A percentile compares a stretch with the other conserved stretches of the same genome.
phyloP scores from a whole-genome alignment of 306 rosid species.

The Rubus idaeus region DNA sequence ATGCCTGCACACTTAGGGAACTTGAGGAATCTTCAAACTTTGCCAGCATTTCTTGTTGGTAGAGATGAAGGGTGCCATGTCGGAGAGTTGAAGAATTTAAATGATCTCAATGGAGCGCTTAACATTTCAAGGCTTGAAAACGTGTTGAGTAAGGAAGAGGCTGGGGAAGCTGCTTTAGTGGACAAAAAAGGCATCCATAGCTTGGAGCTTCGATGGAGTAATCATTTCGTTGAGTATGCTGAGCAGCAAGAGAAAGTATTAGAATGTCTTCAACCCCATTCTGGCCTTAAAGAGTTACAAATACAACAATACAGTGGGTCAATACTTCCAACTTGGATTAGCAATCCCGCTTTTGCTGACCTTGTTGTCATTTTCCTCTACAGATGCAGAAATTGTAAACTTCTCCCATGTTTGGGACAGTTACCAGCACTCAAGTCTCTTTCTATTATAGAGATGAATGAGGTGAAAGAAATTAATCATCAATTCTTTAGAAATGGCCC shows the following conservation, averaged over 20 bases:
- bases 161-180: slow-evolving; percentile 15
- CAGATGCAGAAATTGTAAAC: slow-evolving; percentile 16
- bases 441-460: slow-evolving; percentile 9
- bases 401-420: slow-evolving; percentile 20
- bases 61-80: slow-evolving; percentile 13
- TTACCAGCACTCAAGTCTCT: slow-evolving; percentile 21
- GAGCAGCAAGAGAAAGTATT: slow-evolving; percentile 7
- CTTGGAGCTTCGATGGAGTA: slow-evolving; percentile 23
- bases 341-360: not conserved
- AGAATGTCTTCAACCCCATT: slow-evolving; percentile 20
- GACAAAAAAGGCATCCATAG: not conserved
- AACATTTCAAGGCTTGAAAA: slow-evolving; percentile 27
- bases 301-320: slow-evolving; percentile 21
- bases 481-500: slow-evolving; percentile 1
- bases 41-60: slow-evolving; percentile 29
- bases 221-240: not conserved
- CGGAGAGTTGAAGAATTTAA: slow-evolving; percentile 8
- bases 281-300: slow-evolving; percentile 4
- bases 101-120: slow-evolving; percentile 10
- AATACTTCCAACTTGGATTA: slow-evolving; percentile 25
- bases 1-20: slow-evolving; percentile 20
- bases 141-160: slow-evolving; percentile 5
- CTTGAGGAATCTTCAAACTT: slow-evolving; percentile 20
- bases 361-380: slow-evolving; percentile 11
- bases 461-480: slow-evolving; percentile 9